Percentiles rank a stretch among this genome's conserved stretches.
These are phyloP conservation scores for Daldinia decipiens DNA, from an alignment of 495 filamentous ascomycete genomes.

Conservation along the genomic window DNA sequence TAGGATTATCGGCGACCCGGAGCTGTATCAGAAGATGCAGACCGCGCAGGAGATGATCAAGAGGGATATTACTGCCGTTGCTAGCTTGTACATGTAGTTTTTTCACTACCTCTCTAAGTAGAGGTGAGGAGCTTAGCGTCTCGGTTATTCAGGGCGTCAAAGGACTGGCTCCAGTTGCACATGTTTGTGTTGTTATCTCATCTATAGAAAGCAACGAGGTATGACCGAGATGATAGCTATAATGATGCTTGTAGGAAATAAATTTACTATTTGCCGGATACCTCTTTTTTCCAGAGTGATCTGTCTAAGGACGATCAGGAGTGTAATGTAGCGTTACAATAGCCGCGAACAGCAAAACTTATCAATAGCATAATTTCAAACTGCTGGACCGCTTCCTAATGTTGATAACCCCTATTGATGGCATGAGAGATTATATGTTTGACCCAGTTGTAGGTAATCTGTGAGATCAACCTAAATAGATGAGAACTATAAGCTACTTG, in stretches of 20 bases:
- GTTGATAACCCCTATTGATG: no score
- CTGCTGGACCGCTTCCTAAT: no score
- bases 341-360: no score
- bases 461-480: no score
- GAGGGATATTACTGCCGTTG: slow-evolving; percentile 91
- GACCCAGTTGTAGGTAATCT: no score
- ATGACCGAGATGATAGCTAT: slow-evolving; percentile 2
- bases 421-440: no score
- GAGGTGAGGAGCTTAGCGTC: neutral
- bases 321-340: no score
- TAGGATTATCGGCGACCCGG: slow-evolving; percentile 94
- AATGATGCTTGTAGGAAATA: slow-evolving; percentile 1
- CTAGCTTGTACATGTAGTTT: slow-evolving; percentile 79
- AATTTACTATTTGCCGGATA: neutral
- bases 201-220: neutral
- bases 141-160: neutral
- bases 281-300: neutral
- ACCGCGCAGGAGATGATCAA: slow-evolving; percentile 96
- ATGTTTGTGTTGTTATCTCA: neutral
- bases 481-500: no score
- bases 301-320: neutral
- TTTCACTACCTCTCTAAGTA: neutral
- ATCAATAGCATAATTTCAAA: no score
- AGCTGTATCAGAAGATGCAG: slow-evolving; percentile 94
- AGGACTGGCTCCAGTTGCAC: neutral